phyloP scores from a whole-genome alignment of 2,329 filamentous ascomycete species.

The Sclerotinia nivalis region DNA sequence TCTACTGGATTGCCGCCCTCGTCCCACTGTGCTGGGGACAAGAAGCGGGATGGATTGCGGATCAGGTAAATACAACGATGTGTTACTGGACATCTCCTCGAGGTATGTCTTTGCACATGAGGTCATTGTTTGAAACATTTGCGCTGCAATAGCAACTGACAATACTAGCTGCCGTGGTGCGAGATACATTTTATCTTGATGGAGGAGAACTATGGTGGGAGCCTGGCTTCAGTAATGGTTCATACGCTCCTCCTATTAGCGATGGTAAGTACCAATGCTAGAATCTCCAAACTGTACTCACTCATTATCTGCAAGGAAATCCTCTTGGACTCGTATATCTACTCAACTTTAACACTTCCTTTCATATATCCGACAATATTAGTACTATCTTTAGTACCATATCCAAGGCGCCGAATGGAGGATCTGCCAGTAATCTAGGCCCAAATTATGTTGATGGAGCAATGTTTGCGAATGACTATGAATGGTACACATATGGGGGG shows the following conservation, averaged over 20 bases:
- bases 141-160: slow-evolving; percentile 34
- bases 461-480: slow-evolving; percentile 63
- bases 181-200: slow-evolving; percentile 65
- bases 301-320: slow-evolving; percentile 48
- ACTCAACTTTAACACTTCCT: slow-evolving; percentile 59
- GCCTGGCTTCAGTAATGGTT: slow-evolving; percentile 51
- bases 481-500: slow-evolving; percentile 67
- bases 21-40: slow-evolving; percentile 45
- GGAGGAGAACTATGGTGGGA: slow-evolving; percentile 60
- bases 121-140: neutral
- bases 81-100: slow-evolving; percentile 55
- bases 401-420: slow-evolving; percentile 50
- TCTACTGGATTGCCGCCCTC: slow-evolving; percentile 26
- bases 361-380: slow-evolving; percentile 55
- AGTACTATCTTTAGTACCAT: slow-evolving; percentile 52
- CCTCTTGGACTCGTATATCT: slow-evolving; percentile 54
- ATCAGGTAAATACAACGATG: slow-evolving; percentile 59
- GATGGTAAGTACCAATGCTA: slow-evolving; percentile 46
- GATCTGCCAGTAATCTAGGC: slow-evolving; percentile 51
- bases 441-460: slow-evolving; percentile 63
- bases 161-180: slow-evolving; percentile 54
- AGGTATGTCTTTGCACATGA: slow-evolving; percentile 37
- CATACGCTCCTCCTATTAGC: slow-evolving; percentile 30
- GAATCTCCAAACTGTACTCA: slow-evolving; percentile 12
- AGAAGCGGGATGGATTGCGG: slow-evolving; percentile 50